A percentile compares a stretch with the other conserved stretches of the same genome.
Conservation (phyloP, 192 early-diverging fungal species). For the Coemansia sp. region DNA sequence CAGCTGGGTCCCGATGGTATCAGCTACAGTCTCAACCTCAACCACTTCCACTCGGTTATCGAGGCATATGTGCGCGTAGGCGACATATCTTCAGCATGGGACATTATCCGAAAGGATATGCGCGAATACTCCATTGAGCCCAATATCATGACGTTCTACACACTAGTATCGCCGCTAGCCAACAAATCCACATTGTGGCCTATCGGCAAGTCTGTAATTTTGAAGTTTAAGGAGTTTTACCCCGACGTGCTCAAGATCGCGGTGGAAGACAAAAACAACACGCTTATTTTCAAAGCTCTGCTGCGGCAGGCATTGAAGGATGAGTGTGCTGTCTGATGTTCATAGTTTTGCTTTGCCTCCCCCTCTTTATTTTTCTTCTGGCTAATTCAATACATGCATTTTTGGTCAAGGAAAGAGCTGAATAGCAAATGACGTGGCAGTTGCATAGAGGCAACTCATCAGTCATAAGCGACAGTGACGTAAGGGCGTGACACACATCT, state of each 20-base stretch:
- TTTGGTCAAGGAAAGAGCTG: too few relatives aligned
- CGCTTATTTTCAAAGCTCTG: conserved; percentile 21
- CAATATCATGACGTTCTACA: conserved; percentile 32
- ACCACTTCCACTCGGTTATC: conserved; percentile 43
- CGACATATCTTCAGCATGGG: conserved; percentile 41
- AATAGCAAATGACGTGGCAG: too few relatives aligned
- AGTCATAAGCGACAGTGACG: too few relatives aligned
- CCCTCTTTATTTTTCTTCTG: too few relatives aligned
- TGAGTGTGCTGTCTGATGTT: too few relatives aligned
- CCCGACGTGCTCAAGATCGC: conserved; percentile 22
- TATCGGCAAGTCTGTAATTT: conserved; percentile 37
- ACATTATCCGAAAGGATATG: conserved; percentile 39
- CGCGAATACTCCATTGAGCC: conserved; percentile 21
- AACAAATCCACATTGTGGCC: conserved; percentile 38
- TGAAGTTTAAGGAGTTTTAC: conserved; percentile 30
- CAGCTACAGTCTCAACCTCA: conserved; percentile 23
- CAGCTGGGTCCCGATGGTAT: neutral
- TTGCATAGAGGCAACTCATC: too few relatives aligned
- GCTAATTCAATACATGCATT: too few relatives aligned
- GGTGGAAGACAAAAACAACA: conserved; percentile 25
- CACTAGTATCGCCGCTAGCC: conserved; percentile 36
- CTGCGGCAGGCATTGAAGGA: conserved; percentile 15
- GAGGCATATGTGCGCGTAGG: conserved; percentile 47
- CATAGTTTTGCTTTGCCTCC: too few relatives aligned
- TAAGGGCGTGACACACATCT: too few relatives aligned